A percentile compares a stretch with the other conserved stretches of the same genome.
phyloP scores from a whole-genome alignment of 768 basidiomycete genomes.

The Dacryopinax spathularia region DNA sequence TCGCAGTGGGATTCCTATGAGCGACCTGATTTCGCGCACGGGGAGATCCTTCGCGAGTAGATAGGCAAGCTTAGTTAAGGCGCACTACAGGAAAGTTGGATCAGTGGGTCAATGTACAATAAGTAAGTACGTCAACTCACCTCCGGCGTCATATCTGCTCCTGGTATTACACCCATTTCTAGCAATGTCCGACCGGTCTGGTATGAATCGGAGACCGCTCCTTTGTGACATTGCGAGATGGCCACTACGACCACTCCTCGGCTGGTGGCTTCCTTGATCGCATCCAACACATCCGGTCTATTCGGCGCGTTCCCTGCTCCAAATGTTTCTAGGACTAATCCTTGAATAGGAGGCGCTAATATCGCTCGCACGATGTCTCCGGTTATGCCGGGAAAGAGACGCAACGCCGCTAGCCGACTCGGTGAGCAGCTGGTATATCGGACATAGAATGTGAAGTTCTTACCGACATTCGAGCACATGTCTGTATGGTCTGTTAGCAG shows the following conservation, averaged over 20 bases:
- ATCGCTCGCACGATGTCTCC: slow-evolving; percentile 60
- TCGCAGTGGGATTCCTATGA: slow-evolving; percentile 66
- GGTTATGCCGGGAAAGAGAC: slow-evolving; percentile 79
- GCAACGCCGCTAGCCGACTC: slow-evolving; percentile 47
- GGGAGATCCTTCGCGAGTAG: slow-evolving; percentile 76
- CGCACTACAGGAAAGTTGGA: slow-evolving; percentile 41
- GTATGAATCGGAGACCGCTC: slow-evolving; percentile 72
- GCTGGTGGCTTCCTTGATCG: slow-evolving; percentile 65
- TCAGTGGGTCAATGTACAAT: not conserved
- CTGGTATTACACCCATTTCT: slow-evolving; percentile 64
- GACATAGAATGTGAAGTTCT: slow-evolving; percentile 16
- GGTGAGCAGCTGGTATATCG: not conserved
- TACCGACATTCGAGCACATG: slow-evolving; percentile 71
- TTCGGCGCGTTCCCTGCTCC: slow-evolving; percentile 90
- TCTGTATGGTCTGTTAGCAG: slow-evolving; percentile 28
- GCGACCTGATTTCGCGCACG: slow-evolving; percentile 48
- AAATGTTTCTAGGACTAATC: slow-evolving; percentile 81
- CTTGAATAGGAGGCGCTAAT: slow-evolving; percentile 55
- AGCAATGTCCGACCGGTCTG: slow-evolving; percentile 60
- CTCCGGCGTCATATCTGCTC: slow-evolving; percentile 94
- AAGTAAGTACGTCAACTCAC: slow-evolving; percentile 26
- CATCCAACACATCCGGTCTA: slow-evolving; percentile 56
- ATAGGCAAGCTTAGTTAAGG: slow-evolving; percentile 79
- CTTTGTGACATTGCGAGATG: slow-evolving; percentile 80
- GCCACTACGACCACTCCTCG: slow-evolving; percentile 79